These are phyloP conservation scores for Stemphylium beticola DNA, from an alignment of 2,329 filamentous ascomycete species.

Conservation along the genomic window DNA sequence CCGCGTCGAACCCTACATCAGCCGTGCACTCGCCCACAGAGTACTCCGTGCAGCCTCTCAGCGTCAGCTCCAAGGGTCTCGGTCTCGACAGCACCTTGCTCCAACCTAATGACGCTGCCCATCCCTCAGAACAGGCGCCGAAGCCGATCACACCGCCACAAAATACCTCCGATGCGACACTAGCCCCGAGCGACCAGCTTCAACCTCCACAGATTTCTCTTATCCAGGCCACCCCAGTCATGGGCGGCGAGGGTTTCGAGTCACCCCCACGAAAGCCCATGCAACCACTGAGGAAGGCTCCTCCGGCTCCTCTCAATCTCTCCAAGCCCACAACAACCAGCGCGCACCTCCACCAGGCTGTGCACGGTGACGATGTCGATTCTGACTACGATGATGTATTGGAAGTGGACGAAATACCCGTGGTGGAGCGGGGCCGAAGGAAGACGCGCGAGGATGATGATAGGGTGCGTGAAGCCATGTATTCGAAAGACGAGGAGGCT, in stretches of 20 bases:
- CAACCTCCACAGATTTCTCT: conserved; percentile 47
- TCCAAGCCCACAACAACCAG: conserved; percentile 54
- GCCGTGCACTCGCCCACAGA: conserved; percentile 42
- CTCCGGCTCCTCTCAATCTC: conserved; percentile 83
- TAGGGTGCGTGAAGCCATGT: conserved; percentile 72
- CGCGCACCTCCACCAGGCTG: conserved; percentile 53
- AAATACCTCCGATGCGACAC: conserved; percentile 11
- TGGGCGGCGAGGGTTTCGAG: conserved; percentile 47
- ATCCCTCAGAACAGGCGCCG: conserved; percentile 16
- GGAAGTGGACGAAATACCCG: conserved; percentile 69
- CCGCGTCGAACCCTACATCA: conserved; percentile 34
- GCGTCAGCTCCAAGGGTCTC: conserved; percentile 28
- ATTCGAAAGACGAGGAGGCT: conserved; percentile 69
- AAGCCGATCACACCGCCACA: conserved; percentile 21
- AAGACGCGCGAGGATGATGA: conserved; percentile 91
- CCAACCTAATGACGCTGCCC: conserved; percentile 18
- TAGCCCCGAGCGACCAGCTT: conserved; percentile 22
- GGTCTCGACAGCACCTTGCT: conserved; percentile 32
- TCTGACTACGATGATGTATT: conserved; percentile 84
- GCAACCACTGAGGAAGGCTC: conserved; percentile 72
- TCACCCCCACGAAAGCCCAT: conserved; percentile 40
- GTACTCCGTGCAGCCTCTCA: conserved; percentile 42
- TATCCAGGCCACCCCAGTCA: conserved; percentile 48
- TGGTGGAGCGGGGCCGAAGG: conserved; percentile 71
- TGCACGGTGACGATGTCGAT: conserved; percentile 68